Base-by-base conservation (phyloP, 768 basidiomycete species). In the Gloeophyllum trabeum region DNA sequence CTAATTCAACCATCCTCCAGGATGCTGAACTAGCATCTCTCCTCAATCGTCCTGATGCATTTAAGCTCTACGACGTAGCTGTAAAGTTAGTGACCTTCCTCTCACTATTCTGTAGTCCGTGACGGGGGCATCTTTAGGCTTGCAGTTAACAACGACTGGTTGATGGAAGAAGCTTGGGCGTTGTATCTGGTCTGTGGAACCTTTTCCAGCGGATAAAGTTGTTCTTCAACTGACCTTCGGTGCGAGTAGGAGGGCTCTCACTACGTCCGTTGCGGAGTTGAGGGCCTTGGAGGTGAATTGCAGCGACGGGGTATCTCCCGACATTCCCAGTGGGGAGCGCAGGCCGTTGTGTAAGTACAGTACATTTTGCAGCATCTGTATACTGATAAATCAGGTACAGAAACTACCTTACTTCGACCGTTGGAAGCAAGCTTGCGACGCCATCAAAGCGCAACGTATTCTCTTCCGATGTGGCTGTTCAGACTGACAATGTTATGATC, bases 271-370 rank as follows among this genome's bases (percentile, higher is more conserved):
- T 72, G 70, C 48, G 79, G 76, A 1, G 74, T 82, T 4, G 78
- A 77, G 56, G 72, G 74, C 4, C 63, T 86, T 1, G 83, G 81
- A 7, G 65, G 64, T 39, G 81, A 84, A 52, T 60, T 84, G 3
- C 81, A 82, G 44, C 66, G 74, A 34, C 71, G 79, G 24, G 81
- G 76, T 1, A 78, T 83, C 45, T 61, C 74, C 5, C 66, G 77
- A 5, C 79, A 83, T 51, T 60, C 71, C 4, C 79, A 81, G 51
- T 83, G 79, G 81, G 81, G 81, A 19, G 81, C 82, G 21, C 70
- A 70, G 44, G 82, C 81, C 22, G 76, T 84, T 46, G 79, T 79
- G 77, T 79, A 61, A 43, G 77, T 60, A 12, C 21, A 4, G 30
- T 4, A 30, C 22, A 30, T 30, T 16, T 30, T 30, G 10, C 7